Evolutionary conservation across 2,329 filamentous ascomycete species (phyloP).

Genomic region (Torrubiellomyces zombiae): DNA sequence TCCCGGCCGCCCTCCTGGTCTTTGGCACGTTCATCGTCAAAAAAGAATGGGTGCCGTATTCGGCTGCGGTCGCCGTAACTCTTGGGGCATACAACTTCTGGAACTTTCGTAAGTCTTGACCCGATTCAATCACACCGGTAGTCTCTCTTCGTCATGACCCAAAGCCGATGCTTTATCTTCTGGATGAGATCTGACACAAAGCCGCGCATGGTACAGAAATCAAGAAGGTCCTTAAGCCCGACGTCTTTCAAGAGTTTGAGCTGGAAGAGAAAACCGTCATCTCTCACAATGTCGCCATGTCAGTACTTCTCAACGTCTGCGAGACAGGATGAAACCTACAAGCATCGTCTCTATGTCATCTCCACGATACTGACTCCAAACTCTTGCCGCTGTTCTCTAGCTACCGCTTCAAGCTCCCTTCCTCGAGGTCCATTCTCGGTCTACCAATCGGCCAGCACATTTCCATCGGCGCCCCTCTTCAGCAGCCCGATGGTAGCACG

Average conservation of each 20-base stretch:
- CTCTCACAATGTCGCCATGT: constrained; percentile 97
- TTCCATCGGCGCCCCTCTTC: constrained; percentile 68
- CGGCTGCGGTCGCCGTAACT: constrained; percentile 45
- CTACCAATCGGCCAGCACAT: constrained; percentile 98
- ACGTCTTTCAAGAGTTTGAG: constrained; percentile 78
- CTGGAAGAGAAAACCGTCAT: constrained; percentile 89
- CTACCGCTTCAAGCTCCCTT: constrained; percentile 84
- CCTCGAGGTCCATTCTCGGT: constrained; percentile 65
- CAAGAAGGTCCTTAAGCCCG: constrained; percentile 72
- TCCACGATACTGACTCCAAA: constrained; percentile 3
- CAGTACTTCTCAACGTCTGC: constrained; percentile 15
- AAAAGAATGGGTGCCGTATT: constrained; percentile 58
- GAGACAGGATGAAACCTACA: too few species aligned
- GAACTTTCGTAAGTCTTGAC: constrained; percentile 51
- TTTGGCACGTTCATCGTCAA: constrained; percentile 64
- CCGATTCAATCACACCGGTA: too few species aligned
- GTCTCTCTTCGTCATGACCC: too few species aligned
- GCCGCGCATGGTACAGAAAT: constrained; percentile 47
- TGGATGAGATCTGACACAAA: too few species aligned
- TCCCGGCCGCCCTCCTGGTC: constrained; percentile 65
- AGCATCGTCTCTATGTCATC: not conserved
- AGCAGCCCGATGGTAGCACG: constrained; percentile 48
- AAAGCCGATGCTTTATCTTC: not conserved
- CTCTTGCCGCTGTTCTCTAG: constrained; percentile 20
- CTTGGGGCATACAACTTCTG: constrained; percentile 58